Evolutionary conservation across 257 asterid species (phyloP), one percentile per base, ranked within the genome.

Genomic region (Henckelia pumila): DNA sequence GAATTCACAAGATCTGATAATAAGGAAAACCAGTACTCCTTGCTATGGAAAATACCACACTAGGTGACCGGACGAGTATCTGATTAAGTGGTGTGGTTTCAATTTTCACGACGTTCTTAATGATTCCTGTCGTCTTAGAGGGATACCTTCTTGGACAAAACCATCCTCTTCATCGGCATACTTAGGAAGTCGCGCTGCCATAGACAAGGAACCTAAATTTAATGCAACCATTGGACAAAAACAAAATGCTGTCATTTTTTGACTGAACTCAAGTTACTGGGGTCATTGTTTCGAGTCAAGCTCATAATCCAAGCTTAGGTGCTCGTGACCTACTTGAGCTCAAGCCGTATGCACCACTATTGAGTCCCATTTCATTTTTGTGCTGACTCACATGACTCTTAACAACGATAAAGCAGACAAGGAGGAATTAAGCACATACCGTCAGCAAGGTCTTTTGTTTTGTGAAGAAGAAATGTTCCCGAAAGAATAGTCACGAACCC

Each of bases 111-210:
- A 63, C 23, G 80, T 37, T 80, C 85, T 79, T 47, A 23, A 77
- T 10, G 94, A 74, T 13, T 84, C 88, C 50, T 82, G 85, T 71
- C 85, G 88, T 78, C 77, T 80, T 53, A 84, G 73, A 73, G 84
- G 91, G 24, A 82, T 75, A 67, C 85, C 91, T 76, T 86, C 91
- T 22, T 74, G 83, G n/a, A 73, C 79, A 68, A 73, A 81, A 75
- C 81, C 79, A 63, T 84, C 78, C 62, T 74, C 86, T 50, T 80
- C 91, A 10, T 82, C 84, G 0, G 24, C 35, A 16, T 80, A 78
- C 68, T 77, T 84, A 20, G 84, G 72, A 21, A 82, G 81, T 44
- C 88, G 69, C 23, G 26, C 19, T 29, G 84, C 68, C 29, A 66
- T 47, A 44, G 59, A 55, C 3, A 68, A 13, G n/a, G 85, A 53